Conservation (phyloP, 805 yeast species). For the Metschnikowia dekortorum region DNA sequence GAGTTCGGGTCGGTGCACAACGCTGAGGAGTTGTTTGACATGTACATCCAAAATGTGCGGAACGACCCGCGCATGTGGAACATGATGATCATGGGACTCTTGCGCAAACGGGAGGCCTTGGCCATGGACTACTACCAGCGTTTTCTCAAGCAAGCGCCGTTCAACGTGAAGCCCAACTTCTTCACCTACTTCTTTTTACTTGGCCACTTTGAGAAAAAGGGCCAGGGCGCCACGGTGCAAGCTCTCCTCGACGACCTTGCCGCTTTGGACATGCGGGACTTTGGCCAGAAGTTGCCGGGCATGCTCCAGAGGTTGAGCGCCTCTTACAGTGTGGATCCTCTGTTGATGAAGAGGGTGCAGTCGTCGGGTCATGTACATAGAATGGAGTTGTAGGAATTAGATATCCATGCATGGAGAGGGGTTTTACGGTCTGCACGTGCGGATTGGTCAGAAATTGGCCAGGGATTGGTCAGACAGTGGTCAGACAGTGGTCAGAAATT, state of each 20-base stretch:
- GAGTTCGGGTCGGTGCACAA: slow-evolving; percentile 31
- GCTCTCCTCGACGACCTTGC: slow-evolving; percentile 37
- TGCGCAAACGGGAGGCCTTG: slow-evolving; percentile 28
- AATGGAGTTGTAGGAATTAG: not conserved
- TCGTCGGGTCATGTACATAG: not conserved
- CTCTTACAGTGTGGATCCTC: slow-evolving; percentile 15
- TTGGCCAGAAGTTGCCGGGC: slow-evolving; percentile 40
- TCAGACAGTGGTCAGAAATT: no score
- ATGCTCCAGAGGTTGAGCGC: slow-evolving; percentile 20
- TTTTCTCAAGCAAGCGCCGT: slow-evolving; percentile 24
- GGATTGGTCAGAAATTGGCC: no score
- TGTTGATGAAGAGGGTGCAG: slow-evolving; percentile 11
- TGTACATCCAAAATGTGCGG: slow-evolving; percentile 31
- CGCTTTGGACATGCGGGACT: slow-evolving; percentile 21
- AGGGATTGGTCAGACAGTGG: no score
- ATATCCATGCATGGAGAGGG: not conserved
- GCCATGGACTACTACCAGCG: slow-evolving; percentile 39
- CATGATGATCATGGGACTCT: slow-evolving; percentile 31
- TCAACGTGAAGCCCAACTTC: slow-evolving; percentile 38
- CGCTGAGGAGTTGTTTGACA: slow-evolving; percentile 31
- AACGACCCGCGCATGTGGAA: slow-evolving; percentile 40
- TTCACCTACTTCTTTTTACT: slow-evolving; percentile 48
- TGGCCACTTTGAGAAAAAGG: slow-evolving; percentile 30
- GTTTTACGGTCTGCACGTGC: no score
- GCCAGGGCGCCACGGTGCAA: slow-evolving; percentile 30